Base-by-base conservation (phyloP, 2,329 filamentous ascomycete genomes). In the Blumeria graminis region DNA sequence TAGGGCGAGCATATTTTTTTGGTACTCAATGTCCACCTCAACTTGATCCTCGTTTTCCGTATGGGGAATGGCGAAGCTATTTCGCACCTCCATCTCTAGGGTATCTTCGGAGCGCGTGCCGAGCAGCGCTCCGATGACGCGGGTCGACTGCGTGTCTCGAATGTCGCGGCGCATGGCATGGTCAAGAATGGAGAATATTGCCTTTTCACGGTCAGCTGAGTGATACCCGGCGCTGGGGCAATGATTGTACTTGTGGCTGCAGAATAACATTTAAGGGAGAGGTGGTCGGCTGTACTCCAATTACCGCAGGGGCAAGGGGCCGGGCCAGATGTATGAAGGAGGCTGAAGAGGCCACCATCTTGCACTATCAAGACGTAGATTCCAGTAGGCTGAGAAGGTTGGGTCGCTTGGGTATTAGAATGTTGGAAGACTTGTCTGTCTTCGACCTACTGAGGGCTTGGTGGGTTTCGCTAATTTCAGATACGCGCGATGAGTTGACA, bases 21-120 rank as follows among this genome's bases (percentile, higher is more conserved):
- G 92, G 72, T 96, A 98, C 72, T 98, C 92, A 77, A 98, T 94
- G 69, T 98, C 92, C 61, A 98, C 92, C 72, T 98, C 92, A 66
- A 98, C 92, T 72, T 98, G 92, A 71, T 98, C 92, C 69, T 89
- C 85, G 64, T 90, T 94, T 74, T 98, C 92, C 63, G 90, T 96
- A 75, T 98, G 92, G 63, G 90, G 89, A 67, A 98, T 94, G 63
- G 92, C 92, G 70, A 98, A 98, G 74, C 87, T 90, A 68, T 87
- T 93, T 68, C 87, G 82, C 66, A 98, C 92, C 71, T 94, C 88
- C 66, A 94, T 86, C 71, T 96, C 90, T 68, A 85, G 87, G 70
- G 90, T 92, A 76, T 98, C 92, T 74, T 98, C 92, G 68, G 84
- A 92, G 63, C 92, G 84, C 63, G 83, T 84, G 68, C 92, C 92